Conservation (phyloP, 305 asterid genomes). For the Coffea humblotiana region DNA sequence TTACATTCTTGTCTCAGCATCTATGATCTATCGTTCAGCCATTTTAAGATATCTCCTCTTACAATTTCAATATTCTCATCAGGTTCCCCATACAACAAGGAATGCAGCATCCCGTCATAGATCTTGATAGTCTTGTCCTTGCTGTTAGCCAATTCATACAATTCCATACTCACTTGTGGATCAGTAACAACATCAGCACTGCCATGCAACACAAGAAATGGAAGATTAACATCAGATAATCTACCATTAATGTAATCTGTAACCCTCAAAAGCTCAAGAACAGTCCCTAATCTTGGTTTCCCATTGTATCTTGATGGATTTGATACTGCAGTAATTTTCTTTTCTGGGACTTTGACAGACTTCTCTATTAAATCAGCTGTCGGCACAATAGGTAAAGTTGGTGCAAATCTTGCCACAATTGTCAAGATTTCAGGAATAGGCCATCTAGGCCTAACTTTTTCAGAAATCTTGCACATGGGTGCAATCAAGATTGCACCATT, state of each 20-base stretch:
- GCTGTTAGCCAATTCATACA: conserved; percentile 63
- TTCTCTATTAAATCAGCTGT: conserved; percentile 78
- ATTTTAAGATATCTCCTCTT: conserved; percentile 58
- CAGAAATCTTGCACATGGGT: conserved; percentile 90
- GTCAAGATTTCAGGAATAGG: conserved; percentile 66
- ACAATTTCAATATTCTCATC: conserved; percentile 79
- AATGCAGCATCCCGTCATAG: conserved; percentile 89
- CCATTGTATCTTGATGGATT: conserved; percentile 76
- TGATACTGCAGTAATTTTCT: conserved; percentile 49
- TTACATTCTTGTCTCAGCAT: conserved; percentile 27
- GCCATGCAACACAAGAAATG: conserved; percentile 77
- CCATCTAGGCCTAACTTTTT: conserved; percentile 75
- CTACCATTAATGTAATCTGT: conserved; percentile 60
- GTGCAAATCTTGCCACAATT: conserved; percentile 53
- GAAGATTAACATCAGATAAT: conserved; percentile 55
- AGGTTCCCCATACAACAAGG: conserved; percentile 85
- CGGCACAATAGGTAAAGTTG: conserved; percentile 73
- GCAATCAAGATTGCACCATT: conserved; percentile 71
- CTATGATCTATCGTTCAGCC: conserved; percentile 54
- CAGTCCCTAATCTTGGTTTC: conserved; percentile 86
- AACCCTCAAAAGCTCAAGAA: conserved; percentile 62
- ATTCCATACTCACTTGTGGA: conserved; percentile 75
- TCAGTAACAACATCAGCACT: conserved; percentile 86
- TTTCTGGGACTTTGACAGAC: conserved; percentile 75
- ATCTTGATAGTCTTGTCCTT: conserved; percentile 72